A percentile compares a stretch with the other conserved stretches of the same genome.
Conservation (phyloP, 305 asterid genomes). For the Fraxinus albicans region DNA sequence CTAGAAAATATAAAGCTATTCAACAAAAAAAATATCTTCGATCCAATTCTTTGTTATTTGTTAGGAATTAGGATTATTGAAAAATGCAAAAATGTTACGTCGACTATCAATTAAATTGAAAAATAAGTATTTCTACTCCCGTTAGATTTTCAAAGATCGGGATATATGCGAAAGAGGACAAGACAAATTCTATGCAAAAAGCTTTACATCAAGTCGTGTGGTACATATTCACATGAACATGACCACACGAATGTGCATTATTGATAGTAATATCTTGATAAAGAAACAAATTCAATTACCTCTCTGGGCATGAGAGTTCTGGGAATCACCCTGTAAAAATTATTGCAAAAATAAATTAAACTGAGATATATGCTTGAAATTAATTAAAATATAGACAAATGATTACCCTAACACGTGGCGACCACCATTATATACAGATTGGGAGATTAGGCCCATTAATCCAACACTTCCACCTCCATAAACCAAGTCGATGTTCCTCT, state of each 20-base stretch:
- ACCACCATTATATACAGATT: slow-evolving; percentile 86
- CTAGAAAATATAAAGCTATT: too few relatives aligned
- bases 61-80: background rate
- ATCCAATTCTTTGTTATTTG: background rate
- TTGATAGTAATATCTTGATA: background rate
- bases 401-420: slow-evolving; percentile 89
- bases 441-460: slow-evolving; percentile 86
- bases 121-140: background rate
- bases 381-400: background rate
- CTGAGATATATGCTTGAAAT: background rate
- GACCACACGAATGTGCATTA: background rate
- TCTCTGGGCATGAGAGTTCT: slow-evolving; percentile 86
- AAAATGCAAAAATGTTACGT: background rate
- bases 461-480: slow-evolving; percentile 98
- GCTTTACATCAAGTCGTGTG: background rate
- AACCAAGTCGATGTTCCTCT: slow-evolving; percentile 89
- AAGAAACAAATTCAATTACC: slow-evolving; percentile 42
- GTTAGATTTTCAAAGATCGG: background rate
- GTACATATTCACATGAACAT: background rate
- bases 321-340: slow-evolving; percentile 72
- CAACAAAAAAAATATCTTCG: background rate
- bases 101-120: background rate
- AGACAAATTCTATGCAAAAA: background rate
- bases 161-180: background rate
- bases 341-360: background rate